Evolutionary conservation across 2,329 filamentous ascomycete species (phyloP).

Genomic region (Phialemoniopsis sp.): DNA sequence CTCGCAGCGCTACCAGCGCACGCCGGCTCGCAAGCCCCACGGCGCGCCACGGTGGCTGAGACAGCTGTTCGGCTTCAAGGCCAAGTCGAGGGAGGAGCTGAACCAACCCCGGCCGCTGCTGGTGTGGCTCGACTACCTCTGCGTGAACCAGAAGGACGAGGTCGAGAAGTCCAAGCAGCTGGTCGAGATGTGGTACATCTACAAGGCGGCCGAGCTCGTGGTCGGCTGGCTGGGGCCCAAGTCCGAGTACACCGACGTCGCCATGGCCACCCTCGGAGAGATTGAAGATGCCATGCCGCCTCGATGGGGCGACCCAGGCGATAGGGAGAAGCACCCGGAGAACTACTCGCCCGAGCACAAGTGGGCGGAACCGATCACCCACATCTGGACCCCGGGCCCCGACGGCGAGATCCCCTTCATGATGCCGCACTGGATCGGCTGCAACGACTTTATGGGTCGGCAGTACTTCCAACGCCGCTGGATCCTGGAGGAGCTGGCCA

Average conservation of each 20-base stretch:
- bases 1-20: conserved; percentile 12
- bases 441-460: conserved; percentile 21
- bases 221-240: conserved; percentile 2
- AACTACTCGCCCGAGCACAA: conserved; percentile 24
- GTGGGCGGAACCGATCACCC: conserved; percentile 20
- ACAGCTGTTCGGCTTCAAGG: conserved; percentile 5
- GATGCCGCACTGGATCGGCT: conserved; percentile 14
- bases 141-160: conserved; percentile 19
- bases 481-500: conserved; percentile 29
- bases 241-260: neutral
- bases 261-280: neutral
- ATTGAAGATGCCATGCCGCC: conserved; percentile 20
- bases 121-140: conserved; percentile 25
- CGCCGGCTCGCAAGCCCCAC: conserved; percentile 9
- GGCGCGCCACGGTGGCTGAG: conserved; percentile 16
- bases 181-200: conserved; percentile 20
- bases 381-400: conserved; percentile 16
- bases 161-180: conserved; percentile 20
- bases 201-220: conserved; percentile 6
- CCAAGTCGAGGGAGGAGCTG: no score
- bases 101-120: no score
- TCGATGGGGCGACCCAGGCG: conserved; percentile 25
- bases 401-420: conserved; percentile 8
- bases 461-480: conserved; percentile 28
- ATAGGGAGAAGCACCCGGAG: conserved; percentile 23